A percentile compares a stretch with the other conserved stretches of the same genome.
Evolutionary conservation across 78 protist genomes (phyloP).

Genomic region (Dictyostelium purpureum): DNA sequence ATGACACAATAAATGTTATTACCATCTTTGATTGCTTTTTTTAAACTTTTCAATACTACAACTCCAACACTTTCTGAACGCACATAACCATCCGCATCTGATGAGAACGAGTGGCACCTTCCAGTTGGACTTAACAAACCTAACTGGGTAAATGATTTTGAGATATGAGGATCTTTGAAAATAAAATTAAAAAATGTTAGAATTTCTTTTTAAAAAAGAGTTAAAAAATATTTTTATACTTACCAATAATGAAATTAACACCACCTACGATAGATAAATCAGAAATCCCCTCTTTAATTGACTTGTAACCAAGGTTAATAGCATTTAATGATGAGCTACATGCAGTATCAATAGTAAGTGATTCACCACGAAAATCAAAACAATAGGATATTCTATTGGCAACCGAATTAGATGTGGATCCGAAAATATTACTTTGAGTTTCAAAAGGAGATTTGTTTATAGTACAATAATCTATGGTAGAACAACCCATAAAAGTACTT

Average conservation of each 20-base stretch:
- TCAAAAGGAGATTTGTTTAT: too few species aligned
- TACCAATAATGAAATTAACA: neutral
- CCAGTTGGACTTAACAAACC: slow-evolving; percentile 20
- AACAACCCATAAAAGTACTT: too few species aligned
- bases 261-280: slow-evolving; percentile 52
- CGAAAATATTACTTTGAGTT: too few species aligned
- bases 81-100: slow-evolving; percentile 87
- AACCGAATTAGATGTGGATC: too few species aligned
- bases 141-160: neutral
- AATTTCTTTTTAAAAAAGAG: too few species aligned
- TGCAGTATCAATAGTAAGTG: slow-evolving; percentile 89
- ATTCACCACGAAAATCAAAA: slow-evolving; percentile 75
- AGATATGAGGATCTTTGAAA: too few species aligned
- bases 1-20: slow-evolving; percentile 60
- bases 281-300: slow-evolving; percentile 22
- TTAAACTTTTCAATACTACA: slow-evolving; percentile 37
- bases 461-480: too few species aligned
- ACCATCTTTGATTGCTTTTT: slow-evolving; percentile 6
- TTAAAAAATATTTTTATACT: too few species aligned
- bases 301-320: slow-evolving; percentile 26
- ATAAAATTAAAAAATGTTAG: too few species aligned
- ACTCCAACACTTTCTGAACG: slow-evolving; percentile 88
- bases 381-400: slow-evolving; percentile 4
- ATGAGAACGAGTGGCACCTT: slow-evolving; percentile 75
- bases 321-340: slow-evolving; percentile 88